These are phyloP conservation scores for Evansstolkia leycettana DNA, from an alignment of 495 filamentous ascomycete genomes.

Conservation along the genomic window DNA sequence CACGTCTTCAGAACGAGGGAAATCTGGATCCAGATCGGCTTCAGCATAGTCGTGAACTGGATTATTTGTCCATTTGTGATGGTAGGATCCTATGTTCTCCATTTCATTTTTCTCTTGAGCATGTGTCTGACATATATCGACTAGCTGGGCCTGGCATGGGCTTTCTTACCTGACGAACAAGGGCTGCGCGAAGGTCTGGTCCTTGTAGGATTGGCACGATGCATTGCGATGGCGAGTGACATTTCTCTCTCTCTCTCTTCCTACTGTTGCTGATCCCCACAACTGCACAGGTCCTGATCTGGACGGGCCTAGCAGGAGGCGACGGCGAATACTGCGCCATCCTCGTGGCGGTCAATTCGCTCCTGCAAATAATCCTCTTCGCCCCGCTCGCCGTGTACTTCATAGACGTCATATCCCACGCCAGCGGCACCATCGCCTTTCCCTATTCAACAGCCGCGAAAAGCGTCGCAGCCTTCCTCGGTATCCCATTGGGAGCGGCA, in stretches of 20 bases:
- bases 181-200: conserved; percentile 62
- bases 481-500: conserved; percentile 72
- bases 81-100: conserved; percentile 28
- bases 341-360: conserved; percentile 77
- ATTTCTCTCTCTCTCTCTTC: background rate
- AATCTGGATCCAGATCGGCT: conserved; percentile 58
- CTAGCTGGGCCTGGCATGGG: conserved; percentile 62
- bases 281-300: conserved; percentile 51
- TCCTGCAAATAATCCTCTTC: conserved; percentile 79
- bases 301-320: conserved; percentile 68
- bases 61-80: conserved; percentile 66
- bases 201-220: conserved; percentile 63
- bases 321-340: conserved; percentile 82
- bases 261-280: too few species aligned
- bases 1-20: conserved; percentile 39
- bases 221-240: conserved; percentile 23
- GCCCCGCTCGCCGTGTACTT: conserved; percentile 73
- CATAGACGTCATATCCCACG: conserved; percentile 52
- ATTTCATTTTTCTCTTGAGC: background rate
- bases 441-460: conserved; percentile 63
- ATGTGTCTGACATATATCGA: conserved; percentile 1
- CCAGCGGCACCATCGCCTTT: conserved; percentile 26
- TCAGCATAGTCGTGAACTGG: conserved; percentile 69
- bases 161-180: conserved; percentile 61
- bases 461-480: conserved; percentile 73